Evolutionary conservation across 345 rosid genomes (phyloP).

Genomic region (Populus alba): DNA sequence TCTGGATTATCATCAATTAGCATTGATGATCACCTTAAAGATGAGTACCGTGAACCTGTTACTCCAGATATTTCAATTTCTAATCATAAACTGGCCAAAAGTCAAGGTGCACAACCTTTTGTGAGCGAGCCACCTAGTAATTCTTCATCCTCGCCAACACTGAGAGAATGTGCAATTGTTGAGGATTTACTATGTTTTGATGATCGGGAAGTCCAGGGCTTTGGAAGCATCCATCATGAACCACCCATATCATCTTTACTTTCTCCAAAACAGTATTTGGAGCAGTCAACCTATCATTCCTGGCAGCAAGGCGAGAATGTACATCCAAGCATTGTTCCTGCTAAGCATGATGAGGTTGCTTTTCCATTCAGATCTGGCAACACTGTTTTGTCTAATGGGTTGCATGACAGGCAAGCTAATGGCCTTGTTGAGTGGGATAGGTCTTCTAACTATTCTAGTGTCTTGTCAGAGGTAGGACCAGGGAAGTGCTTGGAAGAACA

Average conservation of each 20-base stretch:
- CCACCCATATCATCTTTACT: conserved; percentile 11
- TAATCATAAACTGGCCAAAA: conserved; percentile 1
- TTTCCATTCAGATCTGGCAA: conserved; percentile 1
- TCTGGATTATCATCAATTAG: conserved; percentile 22
- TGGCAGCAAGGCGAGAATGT: conserved; percentile 12
- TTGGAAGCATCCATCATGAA: conserved; percentile 20
- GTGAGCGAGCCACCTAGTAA: conserved; percentile 28
- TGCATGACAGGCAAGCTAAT: conserved; percentile 4
- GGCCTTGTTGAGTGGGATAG: background rate
- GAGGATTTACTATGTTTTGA: conserved; percentile 34
- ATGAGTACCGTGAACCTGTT: conserved; percentile 10
- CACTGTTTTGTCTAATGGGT: conserved; percentile 5
- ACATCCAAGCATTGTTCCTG: background rate
- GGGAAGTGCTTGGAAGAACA: conserved; percentile 4
- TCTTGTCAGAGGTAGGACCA: background rate
- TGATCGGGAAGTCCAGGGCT: conserved; percentile 32
- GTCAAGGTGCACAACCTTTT: conserved; percentile 16
- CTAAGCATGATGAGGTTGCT: background rate
- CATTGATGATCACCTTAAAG: conserved; percentile 6
- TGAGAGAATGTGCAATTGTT: conserved; percentile 25
- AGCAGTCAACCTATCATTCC: background rate
- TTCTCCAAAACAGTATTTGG: conserved; percentile 11
- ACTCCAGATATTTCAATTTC: conserved; percentile 13
- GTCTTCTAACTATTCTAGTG: background rate
- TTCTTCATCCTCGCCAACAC: conserved; percentile 26